Percentiles rank a stretch among this genome's conserved stretches.
Evolutionary conservation across 2,329 filamentous ascomycete genomes (phyloP).

Genomic region (Hypoxylon sp.): DNA sequence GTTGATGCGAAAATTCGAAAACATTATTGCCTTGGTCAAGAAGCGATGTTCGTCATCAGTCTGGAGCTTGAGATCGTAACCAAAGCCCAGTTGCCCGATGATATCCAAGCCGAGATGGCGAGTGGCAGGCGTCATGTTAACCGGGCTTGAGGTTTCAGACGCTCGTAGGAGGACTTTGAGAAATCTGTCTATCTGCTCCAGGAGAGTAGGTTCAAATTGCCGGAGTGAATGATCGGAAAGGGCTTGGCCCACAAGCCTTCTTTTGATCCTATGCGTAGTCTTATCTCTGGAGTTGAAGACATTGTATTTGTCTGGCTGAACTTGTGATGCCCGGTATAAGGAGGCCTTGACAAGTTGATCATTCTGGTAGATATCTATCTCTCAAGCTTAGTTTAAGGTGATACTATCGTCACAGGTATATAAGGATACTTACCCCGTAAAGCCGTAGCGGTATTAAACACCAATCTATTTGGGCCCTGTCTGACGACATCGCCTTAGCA

Average conservation of each 20-base stretch:
- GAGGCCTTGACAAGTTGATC: constrained; percentile 6
- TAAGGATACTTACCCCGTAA: background rate
- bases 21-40: constrained; percentile 4
- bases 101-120: constrained; percentile 9
- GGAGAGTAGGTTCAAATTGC: constrained; percentile 3
- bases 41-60: constrained; percentile 11
- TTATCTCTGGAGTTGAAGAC: constrained; percentile 16
- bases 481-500: background rate
- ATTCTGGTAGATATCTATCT: constrained; percentile 11
- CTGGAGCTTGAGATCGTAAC: constrained; percentile 7
- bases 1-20: constrained; percentile 1
- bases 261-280: constrained; percentile 10
- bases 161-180: constrained; percentile 2
- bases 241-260: background rate
- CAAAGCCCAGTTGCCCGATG: constrained; percentile 16
- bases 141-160: background rate
- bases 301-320: constrained; percentile 7
- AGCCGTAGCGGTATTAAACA: constrained; percentile 4
- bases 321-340: constrained; percentile 8
- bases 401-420: no score
- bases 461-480: constrained; percentile 1
- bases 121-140: background rate
- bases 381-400: background rate
- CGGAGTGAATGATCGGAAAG: constrained; percentile 4
- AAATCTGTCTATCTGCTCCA: background rate